Conservation (phyloP, 1,139 yeast genomes). For the Taiozyma onychis region DNA sequence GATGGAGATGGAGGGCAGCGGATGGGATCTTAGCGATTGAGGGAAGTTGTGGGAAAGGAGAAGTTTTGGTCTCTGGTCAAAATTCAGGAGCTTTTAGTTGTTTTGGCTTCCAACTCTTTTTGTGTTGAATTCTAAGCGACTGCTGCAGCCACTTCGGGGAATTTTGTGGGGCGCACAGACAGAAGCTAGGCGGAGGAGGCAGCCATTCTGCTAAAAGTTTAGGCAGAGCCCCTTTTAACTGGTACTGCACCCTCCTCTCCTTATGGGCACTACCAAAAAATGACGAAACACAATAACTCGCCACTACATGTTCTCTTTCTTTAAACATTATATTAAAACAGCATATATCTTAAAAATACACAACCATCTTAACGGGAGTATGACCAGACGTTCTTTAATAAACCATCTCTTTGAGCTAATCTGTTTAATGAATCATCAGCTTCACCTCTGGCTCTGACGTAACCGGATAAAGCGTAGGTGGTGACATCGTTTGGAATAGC, state of each 20-base stretch:
- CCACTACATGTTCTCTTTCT: background rate
- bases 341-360: background rate
- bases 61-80: background rate
- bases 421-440: slow-evolving; percentile 99
- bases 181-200: background rate
- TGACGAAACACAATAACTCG: background rate
- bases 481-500: slow-evolving; percentile 88
- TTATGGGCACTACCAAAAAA: background rate
- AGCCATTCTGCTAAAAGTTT: background rate
- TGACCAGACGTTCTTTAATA: slow-evolving; percentile 97
- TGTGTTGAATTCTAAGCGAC: background rate
- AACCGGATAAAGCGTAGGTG: slow-evolving; percentile 96
- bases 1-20: background rate
- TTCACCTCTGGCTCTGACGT: slow-evolving; percentile 89
- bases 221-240: background rate
- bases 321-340: background rate
- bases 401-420: slow-evolving; percentile 98
- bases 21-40: no score
- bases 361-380: slow-evolving; percentile 45
- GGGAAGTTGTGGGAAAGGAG: background rate
- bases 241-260: no score
- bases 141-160: background rate
- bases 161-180: background rate
- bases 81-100: background rate
- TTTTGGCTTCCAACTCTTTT: background rate